phyloP scores from a whole-genome alignment of 1,139 yeast species.

The Sugiyamaella castrensis region DNA sequence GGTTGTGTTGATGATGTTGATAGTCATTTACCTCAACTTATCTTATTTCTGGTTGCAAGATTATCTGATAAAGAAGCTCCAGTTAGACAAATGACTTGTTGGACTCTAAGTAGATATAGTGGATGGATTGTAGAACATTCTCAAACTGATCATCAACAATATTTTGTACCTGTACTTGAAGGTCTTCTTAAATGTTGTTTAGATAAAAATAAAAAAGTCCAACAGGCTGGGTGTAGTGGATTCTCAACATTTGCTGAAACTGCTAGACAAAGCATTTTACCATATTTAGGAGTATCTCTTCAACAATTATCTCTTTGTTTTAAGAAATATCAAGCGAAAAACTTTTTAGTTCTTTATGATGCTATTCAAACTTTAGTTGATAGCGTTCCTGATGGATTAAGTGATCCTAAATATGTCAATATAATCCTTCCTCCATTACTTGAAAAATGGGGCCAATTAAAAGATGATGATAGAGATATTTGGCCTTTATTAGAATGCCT shows the following conservation, averaged over 20 bases:
- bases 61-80: constrained; percentile 74
- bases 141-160: constrained; percentile 58
- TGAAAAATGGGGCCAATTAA: constrained; percentile 68
- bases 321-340: constrained; percentile 72
- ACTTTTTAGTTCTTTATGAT: constrained; percentile 78
- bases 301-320: constrained; percentile 73
- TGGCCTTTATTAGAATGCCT: constrained; percentile 94
- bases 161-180: constrained; percentile 74
- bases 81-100: constrained; percentile 89
- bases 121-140: constrained; percentile 57
- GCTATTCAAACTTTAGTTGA: constrained; percentile 91
- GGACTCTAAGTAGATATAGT: constrained; percentile 89
- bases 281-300: constrained; percentile 63
- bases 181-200: constrained; percentile 71
- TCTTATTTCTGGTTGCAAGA: constrained; percentile 82
- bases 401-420: constrained; percentile 57
- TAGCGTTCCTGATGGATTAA: constrained; percentile 50
- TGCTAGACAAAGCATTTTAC: constrained; percentile 57
- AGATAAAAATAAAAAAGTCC: constrained; percentile 87
- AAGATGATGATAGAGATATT: constrained; percentile 75
- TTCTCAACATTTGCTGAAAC: constrained; percentile 79
- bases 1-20: constrained; percentile 75
- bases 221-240: constrained; percentile 89
- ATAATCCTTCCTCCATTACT: constrained; percentile 76
- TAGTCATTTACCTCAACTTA: constrained; percentile 71